phyloP scores from a whole-genome alignment of 2,329 filamentous ascomycete genomes.

The Trichoderma simmonsii region DNA sequence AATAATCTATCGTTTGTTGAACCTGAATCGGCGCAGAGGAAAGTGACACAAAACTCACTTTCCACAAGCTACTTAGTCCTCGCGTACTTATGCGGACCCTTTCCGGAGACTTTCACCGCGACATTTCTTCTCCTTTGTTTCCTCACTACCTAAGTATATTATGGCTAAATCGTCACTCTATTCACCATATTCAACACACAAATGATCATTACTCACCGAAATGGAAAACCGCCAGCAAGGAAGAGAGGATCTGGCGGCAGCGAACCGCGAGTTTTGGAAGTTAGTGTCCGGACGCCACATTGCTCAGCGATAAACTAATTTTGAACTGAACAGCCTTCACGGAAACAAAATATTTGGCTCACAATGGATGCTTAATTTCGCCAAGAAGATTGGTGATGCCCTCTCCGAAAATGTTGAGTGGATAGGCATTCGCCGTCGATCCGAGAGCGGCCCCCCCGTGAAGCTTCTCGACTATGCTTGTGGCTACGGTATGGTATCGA shows the following conservation, averaged over 20 bases:
- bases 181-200: too few species aligned
- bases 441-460: background rate
- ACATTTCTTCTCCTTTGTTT: background rate
- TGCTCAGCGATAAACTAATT: background rate
- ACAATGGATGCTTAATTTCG: background rate
- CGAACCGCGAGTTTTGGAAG: conserved; percentile 8
- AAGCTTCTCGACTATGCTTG: conserved; percentile 6
- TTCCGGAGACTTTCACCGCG: conserved; percentile 7
- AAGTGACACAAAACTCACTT: background rate
- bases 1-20: background rate
- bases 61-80: background rate
- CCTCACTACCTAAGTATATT: background rate
- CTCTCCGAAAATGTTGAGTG: background rate
- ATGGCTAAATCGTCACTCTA: background rate
- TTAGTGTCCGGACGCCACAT: background rate
- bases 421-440: background rate
- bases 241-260: background rate
- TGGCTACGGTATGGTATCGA: background rate
- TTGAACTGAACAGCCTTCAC: background rate
- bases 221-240: background rate
- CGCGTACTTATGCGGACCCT: conserved; percentile 1
- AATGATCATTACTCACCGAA: background rate
- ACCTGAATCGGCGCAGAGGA: background rate
- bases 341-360: background rate
- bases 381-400: background rate